phyloP scores from a whole-genome alignment of 2,329 filamentous ascomycete species.

The Xylaria sp. region DNA sequence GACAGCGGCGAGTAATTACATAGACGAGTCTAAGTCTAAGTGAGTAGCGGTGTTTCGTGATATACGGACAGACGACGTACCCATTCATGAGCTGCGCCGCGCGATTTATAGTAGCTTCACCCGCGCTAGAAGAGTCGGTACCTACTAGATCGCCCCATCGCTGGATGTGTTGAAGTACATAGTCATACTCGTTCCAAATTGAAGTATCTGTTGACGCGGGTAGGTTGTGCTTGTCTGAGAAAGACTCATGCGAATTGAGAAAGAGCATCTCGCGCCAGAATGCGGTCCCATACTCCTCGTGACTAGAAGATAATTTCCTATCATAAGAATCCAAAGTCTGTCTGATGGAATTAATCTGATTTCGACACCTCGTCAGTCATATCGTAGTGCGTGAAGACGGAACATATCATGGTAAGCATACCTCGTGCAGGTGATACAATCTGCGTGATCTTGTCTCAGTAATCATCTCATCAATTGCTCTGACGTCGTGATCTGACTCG shows the following conservation, averaged over 20 bases:
- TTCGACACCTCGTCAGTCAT: neutral
- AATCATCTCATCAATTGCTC: neutral
- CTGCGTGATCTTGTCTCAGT: constrained; percentile 4
- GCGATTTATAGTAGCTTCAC: constrained; percentile 22
- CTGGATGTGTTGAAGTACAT: constrained; percentile 18
- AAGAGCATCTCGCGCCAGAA: constrained; percentile 13
- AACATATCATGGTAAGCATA: neutral
- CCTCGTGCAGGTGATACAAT: constrained; percentile 10
- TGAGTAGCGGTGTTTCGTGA: neutral
- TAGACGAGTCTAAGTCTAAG: constrained; percentile 20
- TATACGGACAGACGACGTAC: constrained; percentile 21
- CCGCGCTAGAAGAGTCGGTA: neutral
- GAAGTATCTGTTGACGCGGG: neutral
- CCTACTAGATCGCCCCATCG: constrained; percentile 21
- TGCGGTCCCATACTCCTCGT: neutral
- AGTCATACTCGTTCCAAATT: constrained; percentile 24
- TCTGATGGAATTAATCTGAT: constrained; percentile 18
- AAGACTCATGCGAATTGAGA: constrained; percentile 4
- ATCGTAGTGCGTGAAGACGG: no score
- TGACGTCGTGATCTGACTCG: neutral
- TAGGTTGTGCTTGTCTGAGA: neutral
- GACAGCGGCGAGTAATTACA: constrained; percentile 26
- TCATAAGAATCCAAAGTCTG: constrained; percentile 1
- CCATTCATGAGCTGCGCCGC: constrained; percentile 38
- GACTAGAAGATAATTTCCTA: neutral